Base-by-base conservation (phyloP, 176 grass and related monocot species). In the Oryza rufipogon region DNA sequence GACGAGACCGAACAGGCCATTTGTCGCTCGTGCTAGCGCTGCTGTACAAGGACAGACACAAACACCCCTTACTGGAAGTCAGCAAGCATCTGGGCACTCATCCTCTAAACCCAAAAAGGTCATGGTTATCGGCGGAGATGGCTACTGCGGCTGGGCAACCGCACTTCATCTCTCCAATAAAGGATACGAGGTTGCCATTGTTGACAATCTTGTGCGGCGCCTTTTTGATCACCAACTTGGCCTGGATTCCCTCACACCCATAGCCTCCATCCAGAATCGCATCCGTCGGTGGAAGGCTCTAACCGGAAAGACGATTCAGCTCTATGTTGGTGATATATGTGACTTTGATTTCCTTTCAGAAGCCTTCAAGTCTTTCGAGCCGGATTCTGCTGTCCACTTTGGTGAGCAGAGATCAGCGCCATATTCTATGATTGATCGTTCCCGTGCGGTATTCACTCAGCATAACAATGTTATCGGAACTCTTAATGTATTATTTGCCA, bases 121-220 rank as follows among this genome's bases (percentile, higher is more conserved):
- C 20, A 98, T 98, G 95, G 85, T 98, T 73, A 98, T 98, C n/a
- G 95, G 95, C 66, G 95, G 95, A 72, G 95, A 98, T 91, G 95
- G 95, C 6, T 98, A 98, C 69, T 98, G 95, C 30, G 95, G 95
- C 33, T 98, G 95, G 95, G 92, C 92, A 75, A 98, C 92, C 47
- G 92, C 92, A 49, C 90, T 98, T 86, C 91, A 95, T 81, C 92
- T 98, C 72, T 98, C 95, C 23, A 98, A 92, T 77, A 98, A 95
- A 89, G 95, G 95, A 48, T 95, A 98, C 20, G 95, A 98, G 69
- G 95, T 98, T 63, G 92, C 95, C 48, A 87, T 98, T 82, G 88
- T 98, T 8, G 95, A 98, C 72, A 98, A 86, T 64, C 89, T 98
- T 87, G 87, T 98, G 12, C 87, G 95, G 0, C 95, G 92, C 48